phyloP scores from a whole-genome alignment of 179 eudicot genomes.

The Spergularia azorica region DNA sequence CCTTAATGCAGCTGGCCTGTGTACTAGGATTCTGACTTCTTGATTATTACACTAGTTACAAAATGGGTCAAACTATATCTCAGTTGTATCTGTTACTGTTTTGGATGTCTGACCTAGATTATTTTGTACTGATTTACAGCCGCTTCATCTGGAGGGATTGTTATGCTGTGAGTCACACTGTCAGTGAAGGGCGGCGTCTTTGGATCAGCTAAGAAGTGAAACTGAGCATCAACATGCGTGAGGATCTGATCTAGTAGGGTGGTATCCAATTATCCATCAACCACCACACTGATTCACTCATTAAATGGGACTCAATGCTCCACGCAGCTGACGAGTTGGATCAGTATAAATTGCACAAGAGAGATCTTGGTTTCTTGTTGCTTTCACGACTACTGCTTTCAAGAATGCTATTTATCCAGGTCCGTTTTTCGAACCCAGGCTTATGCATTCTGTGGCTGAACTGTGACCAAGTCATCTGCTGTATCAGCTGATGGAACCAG shows the following conservation, averaged over 20 bases:
- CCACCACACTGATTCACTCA: not conserved
- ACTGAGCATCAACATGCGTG: not conserved
- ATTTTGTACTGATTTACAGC: conserved; percentile 11
- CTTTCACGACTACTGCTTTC: not conserved
- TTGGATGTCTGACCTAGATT: not conserved
- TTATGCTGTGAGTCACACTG: not conserved
- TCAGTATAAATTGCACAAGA: not conserved
- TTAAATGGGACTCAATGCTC: not conserved
- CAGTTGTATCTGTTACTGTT: no score
- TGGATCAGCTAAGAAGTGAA: not conserved
- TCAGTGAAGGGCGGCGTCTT: not conserved
- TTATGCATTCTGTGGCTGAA: no score
- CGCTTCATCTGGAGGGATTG: not conserved
- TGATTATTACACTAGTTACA: no score
- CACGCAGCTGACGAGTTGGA: not conserved
- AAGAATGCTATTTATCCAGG: conserved; percentile 7
- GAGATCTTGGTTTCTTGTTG: no score
- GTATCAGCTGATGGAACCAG: not conserved
- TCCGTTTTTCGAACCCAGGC: conserved; percentile 1
- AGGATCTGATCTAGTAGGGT: not conserved
- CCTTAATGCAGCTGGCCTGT: no score
- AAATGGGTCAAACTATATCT: no score
- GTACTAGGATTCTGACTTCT: no score
- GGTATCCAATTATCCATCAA: no score
- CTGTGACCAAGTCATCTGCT: no score